phyloP scores from a whole-genome alignment of 345 rosid genomes.

The Eucalyptus marginata region DNA sequence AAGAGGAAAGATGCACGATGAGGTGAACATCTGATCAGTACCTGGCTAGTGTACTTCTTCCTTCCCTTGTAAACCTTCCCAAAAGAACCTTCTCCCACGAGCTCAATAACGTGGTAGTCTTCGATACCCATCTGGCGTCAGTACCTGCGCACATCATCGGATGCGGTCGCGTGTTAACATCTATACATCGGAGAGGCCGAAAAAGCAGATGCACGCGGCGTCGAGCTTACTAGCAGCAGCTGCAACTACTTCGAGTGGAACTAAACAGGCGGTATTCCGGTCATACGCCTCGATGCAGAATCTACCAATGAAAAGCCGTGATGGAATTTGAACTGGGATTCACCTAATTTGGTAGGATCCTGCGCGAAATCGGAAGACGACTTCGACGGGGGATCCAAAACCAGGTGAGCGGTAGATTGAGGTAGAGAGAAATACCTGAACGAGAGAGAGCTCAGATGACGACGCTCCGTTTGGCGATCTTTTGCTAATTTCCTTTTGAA shows the following conservation, averaged over 20 bases:
- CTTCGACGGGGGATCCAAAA: not conserved
- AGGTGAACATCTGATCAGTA: not conserved
- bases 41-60: constrained; percentile 84
- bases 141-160: not conserved
- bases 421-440: not conserved
- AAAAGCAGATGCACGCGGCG: not conserved
- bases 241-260: not conserved
- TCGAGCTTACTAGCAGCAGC: not conserved
- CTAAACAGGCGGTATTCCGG: not conserved
- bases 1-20: not conserved
- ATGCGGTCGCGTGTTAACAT: not conserved
- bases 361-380: not conserved
- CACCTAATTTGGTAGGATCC: not conserved
- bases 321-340: not conserved
- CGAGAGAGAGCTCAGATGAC: not conserved
- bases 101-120: constrained; percentile 88
- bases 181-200: not conserved
- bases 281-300: not conserved
- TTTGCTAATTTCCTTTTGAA: not conserved
- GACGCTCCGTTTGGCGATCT: not conserved
- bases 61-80: constrained; percentile 95
- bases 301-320: not conserved
- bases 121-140: constrained; percentile 55
- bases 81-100: constrained; percentile 95
- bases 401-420: not conserved